Evolutionary conservation across 805 yeast species (phyloP), one percentile per base, ranked within the genome.

Genomic region (Yarrowia yakushimensis): DNA sequence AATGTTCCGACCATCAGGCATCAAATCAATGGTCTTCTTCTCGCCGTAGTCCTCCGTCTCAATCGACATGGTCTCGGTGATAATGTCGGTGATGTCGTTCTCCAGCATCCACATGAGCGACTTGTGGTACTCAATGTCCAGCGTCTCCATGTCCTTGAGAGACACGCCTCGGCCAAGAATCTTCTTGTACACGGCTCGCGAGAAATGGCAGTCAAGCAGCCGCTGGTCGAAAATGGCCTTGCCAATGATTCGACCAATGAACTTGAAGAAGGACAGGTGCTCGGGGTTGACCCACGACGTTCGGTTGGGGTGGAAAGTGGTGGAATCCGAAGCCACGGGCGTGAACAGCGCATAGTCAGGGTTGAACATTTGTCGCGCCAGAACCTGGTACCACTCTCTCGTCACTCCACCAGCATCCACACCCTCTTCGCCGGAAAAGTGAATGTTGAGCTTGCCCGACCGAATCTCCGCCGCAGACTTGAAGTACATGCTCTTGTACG

Each of bases 341-440:
- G 87, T 79, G 72, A 93, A 94, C 65, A 94, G 76, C 0, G 97
- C 97, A 76, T 91, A 91, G 69, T 90, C 96, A 0, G 98, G 96
- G 71, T 93, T 91, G 76, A 94, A 90, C 90, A 94, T 92, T 72
- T 93, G 97, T 65, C 97, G 80, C 0, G 97, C 85, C 50, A 94
- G 75, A 5, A 92, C 96, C 72, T 92, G 97, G 70, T 87, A 92
- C 99, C 99, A 94, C 73, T 94, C 99, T 70, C 99, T 80, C 0
- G 97, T 89, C 15, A 94, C 86, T 41, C 99, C 99, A 67, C 99
- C 99, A 3, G 97, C 99, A 78, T 94, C 99, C 54, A 94, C 89
- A 67, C 98, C 99, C 62, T 87, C 87, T 73, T 94, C 99, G 1
- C 96, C 97, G 66, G 85, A 85, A 77, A 94, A 94, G n/a, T 81